Percentiles rank a stretch among this genome's conserved stretches.
Evolutionary conservation across 1,284 basidiomycete genomes (phyloP).

Genomic region (Puccinia coronata): DNA sequence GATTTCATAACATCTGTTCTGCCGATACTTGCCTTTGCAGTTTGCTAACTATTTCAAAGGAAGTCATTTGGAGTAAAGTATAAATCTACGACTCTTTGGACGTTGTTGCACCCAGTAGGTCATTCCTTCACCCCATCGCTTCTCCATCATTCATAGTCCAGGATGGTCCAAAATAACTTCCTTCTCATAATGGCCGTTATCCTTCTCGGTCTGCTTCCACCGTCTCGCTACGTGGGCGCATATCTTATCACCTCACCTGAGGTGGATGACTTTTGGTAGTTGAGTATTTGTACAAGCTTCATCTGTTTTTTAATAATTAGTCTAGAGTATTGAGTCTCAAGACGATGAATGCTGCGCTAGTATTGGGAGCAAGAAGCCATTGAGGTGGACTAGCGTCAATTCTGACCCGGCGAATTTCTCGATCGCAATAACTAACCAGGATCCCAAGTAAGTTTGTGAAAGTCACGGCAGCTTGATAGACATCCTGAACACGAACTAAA

Average conservation of each 20-base stretch:
- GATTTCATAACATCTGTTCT: not conserved
- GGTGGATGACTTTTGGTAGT: conserved; percentile 38
- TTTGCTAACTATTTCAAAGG: not conserved
- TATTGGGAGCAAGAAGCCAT: conserved; percentile 1
- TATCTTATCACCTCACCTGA: conserved; percentile 19
- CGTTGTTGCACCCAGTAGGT: not conserved
- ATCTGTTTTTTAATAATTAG: not conserved
- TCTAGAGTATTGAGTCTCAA: not conserved
- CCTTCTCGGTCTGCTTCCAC: not conserved
- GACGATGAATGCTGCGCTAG: not conserved
- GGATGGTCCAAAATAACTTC: not conserved
- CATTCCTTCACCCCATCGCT: not conserved
- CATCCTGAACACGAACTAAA: not conserved
- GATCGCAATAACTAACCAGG: conserved; percentile 24
- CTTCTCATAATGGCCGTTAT: not conserved
- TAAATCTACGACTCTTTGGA: not conserved
- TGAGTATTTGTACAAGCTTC: not conserved
- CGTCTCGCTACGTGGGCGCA: not conserved
- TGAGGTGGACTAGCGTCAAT: conserved; percentile 29
- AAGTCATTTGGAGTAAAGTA: not conserved
- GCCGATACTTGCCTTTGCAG: not conserved
- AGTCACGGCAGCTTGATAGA: too few relatives aligned
- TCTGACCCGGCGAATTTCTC: conserved; percentile 20
- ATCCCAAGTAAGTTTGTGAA: conserved; percentile 16
- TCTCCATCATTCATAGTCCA: not conserved